phyloP scores from a whole-genome alignment of 176 grass and related monocot species.

The Zoysia japonica region DNA sequence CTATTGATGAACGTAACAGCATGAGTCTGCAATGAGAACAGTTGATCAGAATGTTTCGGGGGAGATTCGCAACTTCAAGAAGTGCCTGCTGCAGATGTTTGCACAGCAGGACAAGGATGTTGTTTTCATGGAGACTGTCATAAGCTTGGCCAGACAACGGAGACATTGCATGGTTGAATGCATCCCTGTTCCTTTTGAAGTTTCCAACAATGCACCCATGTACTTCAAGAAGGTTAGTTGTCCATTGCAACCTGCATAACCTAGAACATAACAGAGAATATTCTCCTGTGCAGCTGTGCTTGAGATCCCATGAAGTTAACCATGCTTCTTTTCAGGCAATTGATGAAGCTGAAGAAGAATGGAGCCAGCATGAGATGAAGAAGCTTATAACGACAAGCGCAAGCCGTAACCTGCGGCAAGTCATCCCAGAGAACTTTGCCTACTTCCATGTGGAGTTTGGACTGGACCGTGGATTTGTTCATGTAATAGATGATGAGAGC shows the following conservation, averaged over 20 bases:
- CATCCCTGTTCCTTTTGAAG: constrained; percentile 70
- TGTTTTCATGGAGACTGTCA: constrained; percentile 85
- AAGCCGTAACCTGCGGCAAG: constrained; percentile 64
- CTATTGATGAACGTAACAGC: constrained; percentile 50
- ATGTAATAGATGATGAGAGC: constrained; percentile 88
- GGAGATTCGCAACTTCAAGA: constrained; percentile 98
- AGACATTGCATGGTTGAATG: constrained; percentile 89
- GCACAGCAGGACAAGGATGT: constrained; percentile 73
- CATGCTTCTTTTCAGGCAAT: constrained; percentile 59
- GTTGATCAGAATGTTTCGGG: constrained; percentile 82
- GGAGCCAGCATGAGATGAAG: constrained; percentile 89
- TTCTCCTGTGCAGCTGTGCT: neutral
- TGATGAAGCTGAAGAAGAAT: constrained; percentile 93
- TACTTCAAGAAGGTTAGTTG: constrained; percentile 90
- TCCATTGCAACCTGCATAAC: constrained; percentile 7
- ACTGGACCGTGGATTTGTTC: constrained; percentile 78
- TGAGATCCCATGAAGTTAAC: constrained; percentile 10
- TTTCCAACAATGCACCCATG: constrained; percentile 79
- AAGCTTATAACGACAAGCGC: constrained; percentile 80
- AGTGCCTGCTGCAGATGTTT: constrained; percentile 89
- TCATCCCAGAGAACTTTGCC: constrained; percentile 83
- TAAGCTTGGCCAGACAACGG: constrained; percentile 66
- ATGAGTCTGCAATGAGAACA: constrained; percentile 78
- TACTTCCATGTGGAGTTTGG: constrained; percentile 97
- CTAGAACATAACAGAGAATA: neutral